Base-by-base conservation (phyloP, 306 rosid genomes). In the Inga oerstediana region DNA sequence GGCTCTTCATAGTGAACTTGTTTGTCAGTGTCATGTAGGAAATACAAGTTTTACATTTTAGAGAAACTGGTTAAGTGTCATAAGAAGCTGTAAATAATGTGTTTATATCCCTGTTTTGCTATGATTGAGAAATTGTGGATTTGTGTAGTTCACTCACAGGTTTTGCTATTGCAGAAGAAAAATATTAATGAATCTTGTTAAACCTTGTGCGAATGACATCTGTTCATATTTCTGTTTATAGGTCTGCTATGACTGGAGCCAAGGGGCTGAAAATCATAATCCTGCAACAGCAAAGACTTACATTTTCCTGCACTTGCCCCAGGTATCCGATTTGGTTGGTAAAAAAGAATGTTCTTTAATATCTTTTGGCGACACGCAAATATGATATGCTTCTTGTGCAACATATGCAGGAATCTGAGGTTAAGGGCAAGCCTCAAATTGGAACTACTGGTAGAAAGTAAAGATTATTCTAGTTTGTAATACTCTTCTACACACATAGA, bases 211-310 rank as follows among this genome's bases (percentile, higher is more conserved):
- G 19, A 19, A 41, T 70, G 52, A 43, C 43, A 39, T 20, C 10
- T 41, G n/a, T 7, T 72, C 59, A 72, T 45, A 46, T 45, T 24
- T 34, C 13, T 46, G 39, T 7, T 72, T 83, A 48, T 62, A 96
- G 99, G 91, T 90, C 58, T 96, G 99, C 88, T 93, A 96, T 67
- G 99, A 96, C 85, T 96, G 98, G 99, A 91, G 99, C 79, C 93
- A 96, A 88, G 99, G 98, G 45, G 99, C 99, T 32, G 99, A 96
- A 87, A 92, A 96, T 82, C 88, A 91, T 87, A 92, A 96, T 79
- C 98, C 99, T 14, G 91, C 98, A 44, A 89, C 94, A 54, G 94
- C 99, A 34, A 96, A 93, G 85, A 83, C 89, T 75, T 27, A 76
- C 85, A 96, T 96, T 72, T 96, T 69, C 86, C 77, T 96, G 76